Evolutionary conservation across 306 rosid species (phyloP).

Genomic region (Castanea mollissima): DNA sequence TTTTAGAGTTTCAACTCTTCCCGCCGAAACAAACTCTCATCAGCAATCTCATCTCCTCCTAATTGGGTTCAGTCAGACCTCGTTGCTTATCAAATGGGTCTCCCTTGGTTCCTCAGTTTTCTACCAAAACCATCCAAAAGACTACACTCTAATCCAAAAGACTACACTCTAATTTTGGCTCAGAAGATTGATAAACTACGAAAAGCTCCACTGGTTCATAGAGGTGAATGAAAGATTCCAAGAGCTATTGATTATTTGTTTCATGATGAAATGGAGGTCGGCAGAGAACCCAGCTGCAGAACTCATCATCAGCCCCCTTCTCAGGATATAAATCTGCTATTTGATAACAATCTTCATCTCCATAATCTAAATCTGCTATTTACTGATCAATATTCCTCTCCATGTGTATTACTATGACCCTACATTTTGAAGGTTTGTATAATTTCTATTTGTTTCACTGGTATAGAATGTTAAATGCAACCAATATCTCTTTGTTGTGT

Average conservation of each 20-base stretch:
- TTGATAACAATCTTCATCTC: too few relatives aligned
- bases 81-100: constrained; percentile 34
- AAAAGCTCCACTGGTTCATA: constrained; percentile 49
- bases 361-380: not conserved
- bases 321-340: too few relatives aligned
- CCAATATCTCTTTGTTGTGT: too few relatives aligned
- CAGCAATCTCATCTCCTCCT: not conserved
- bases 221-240: not conserved
- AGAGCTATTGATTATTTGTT: not conserved
- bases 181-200: constrained; percentile 57
- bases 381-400: not conserved
- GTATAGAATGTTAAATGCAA: not conserved
- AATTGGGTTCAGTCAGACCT: not conserved
- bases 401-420: not conserved
- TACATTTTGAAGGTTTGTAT: not conserved
- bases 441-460: not conserved
- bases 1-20: not conserved
- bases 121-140: constrained; percentile 23
- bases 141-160: not conserved
- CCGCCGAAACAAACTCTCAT: not conserved
- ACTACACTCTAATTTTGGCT: constrained; percentile 25
- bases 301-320: not conserved
- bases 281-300: not conserved
- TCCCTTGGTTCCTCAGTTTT: constrained; percentile 13
- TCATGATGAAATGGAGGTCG: not conserved